These are phyloP conservation scores for Cytidiella melzeri DNA, from an alignment of 768 basidiomycete genomes.

Conservation along the genomic window DNA sequence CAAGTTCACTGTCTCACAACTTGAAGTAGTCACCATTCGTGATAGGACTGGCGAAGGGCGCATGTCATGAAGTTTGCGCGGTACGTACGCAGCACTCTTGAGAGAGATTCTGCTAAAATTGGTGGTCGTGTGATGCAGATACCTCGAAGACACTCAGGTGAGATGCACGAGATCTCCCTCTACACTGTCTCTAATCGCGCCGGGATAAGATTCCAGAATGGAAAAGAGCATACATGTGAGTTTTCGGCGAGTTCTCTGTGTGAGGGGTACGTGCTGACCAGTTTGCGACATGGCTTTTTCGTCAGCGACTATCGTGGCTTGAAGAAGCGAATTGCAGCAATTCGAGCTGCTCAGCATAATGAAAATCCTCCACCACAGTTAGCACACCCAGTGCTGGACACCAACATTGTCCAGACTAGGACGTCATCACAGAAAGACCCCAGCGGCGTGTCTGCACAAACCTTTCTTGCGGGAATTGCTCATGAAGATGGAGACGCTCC, in stretches of 20 bases:
- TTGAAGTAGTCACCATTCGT: too few species aligned
- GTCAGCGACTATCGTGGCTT: conserved; percentile 71
- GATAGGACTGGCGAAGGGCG: too few species aligned
- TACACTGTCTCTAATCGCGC: background rate
- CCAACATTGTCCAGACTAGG: background rate
- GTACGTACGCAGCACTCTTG: conserved; percentile 40
- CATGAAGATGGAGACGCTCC: too few species aligned
- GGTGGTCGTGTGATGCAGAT: conserved; percentile 31
- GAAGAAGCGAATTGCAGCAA: conserved; percentile 57
- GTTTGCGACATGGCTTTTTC: too few species aligned
- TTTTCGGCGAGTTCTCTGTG: conserved; percentile 3
- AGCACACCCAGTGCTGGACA: conserved; percentile 6
- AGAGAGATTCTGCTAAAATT: background rate
- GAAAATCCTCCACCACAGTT: conserved; percentile 6
- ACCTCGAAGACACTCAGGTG: conserved; percentile 70
- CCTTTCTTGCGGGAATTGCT: too few species aligned
- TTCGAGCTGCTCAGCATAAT: conserved; percentile 29
- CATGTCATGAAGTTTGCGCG: conserved; percentile 52
- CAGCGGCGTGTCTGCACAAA: too few species aligned
- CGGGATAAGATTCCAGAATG: conserved; percentile 61
- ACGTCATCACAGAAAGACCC: too few species aligned
- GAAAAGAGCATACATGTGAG: conserved; percentile 63
- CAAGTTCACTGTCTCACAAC: too few species aligned
- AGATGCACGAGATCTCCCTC: conserved; percentile 1
- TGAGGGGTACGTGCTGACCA: background rate